Conservation (phyloP, 352 stramenopile genomes). For the Stramenopiles sp. region DNA sequence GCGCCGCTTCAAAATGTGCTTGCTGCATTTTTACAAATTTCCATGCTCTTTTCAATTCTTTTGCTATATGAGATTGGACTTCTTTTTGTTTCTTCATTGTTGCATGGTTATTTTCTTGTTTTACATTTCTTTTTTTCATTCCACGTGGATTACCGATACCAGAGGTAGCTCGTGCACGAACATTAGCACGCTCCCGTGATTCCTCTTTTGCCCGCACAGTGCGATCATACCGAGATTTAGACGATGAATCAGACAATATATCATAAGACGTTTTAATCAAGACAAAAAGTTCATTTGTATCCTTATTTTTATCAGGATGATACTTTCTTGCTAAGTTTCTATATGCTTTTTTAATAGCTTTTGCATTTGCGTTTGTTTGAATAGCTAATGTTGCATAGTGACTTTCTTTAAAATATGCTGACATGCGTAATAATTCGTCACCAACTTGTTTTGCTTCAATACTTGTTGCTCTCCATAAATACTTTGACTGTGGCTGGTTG, state of each 20-base stretch:
- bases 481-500: background rate
- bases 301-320: background rate
- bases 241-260: background rate
- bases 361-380: background rate
- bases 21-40: conserved; percentile 6
- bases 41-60: background rate
- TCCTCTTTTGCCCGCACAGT: background rate
- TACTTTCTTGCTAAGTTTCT: background rate
- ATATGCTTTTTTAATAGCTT: background rate
- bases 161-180: background rate
- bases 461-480: background rate
- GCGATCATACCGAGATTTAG: background rate
- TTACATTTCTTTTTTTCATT: background rate
- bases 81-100: background rate
- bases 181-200: background rate
- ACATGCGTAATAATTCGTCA: background rate
- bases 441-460: background rate
- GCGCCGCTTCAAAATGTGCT: background rate
- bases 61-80: background rate
- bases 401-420: background rate
- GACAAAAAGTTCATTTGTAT: background rate
- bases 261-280: background rate
- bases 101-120: background rate
- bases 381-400: background rate
- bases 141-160: too few relatives aligned